A percentile compares a stretch with the other conserved stretches of the same genome.
phyloP scores from a whole-genome alignment of 2,329 filamentous ascomycete species.

The Colletotrichum karsti region DNA sequence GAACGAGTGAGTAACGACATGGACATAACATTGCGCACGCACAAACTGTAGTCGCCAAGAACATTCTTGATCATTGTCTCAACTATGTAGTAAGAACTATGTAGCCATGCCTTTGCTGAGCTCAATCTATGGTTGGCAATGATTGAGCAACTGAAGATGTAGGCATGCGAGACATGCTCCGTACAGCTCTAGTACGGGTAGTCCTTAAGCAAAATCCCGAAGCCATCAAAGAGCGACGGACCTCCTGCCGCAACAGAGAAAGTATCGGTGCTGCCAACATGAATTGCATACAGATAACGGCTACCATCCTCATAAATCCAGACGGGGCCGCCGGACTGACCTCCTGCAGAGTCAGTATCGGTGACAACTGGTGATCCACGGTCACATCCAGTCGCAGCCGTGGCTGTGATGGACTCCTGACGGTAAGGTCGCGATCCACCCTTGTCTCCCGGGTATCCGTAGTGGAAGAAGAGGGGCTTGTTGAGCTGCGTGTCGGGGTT shows the following conservation, averaged over 20 bases:
- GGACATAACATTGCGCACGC: no score
- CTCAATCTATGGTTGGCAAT: no score
- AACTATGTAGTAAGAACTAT: no score
- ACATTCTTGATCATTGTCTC: no score
- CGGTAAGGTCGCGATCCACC: constrained; percentile 28
- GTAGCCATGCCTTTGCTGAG: no score
- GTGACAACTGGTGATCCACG: constrained; percentile 11
- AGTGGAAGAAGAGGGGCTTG: constrained; percentile 29
- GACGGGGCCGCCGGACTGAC: constrained; percentile 17
- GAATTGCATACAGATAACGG: constrained; percentile 15
- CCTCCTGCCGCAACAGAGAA: constrained; percentile 4
- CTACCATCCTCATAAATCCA: constrained; percentile 16
- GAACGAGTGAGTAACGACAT: no score
- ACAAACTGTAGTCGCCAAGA: no score
- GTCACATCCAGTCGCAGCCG: constrained; percentile 7
- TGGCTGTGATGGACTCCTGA: constrained; percentile 17
- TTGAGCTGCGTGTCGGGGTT: constrained; percentile 26
- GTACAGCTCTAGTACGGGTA: constrained; percentile 3
- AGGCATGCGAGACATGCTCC: no score
- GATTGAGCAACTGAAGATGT: no score
- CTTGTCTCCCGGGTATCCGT: constrained; percentile 33
- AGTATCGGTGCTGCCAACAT: not conserved
- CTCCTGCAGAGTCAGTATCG: constrained; percentile 10
- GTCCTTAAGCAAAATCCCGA: constrained; percentile 7
- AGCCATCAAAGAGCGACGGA: constrained; percentile 5